Conservation (phyloP, 2,329 filamentous ascomycete genomes). For the Paramyrothecium roridum region DNA sequence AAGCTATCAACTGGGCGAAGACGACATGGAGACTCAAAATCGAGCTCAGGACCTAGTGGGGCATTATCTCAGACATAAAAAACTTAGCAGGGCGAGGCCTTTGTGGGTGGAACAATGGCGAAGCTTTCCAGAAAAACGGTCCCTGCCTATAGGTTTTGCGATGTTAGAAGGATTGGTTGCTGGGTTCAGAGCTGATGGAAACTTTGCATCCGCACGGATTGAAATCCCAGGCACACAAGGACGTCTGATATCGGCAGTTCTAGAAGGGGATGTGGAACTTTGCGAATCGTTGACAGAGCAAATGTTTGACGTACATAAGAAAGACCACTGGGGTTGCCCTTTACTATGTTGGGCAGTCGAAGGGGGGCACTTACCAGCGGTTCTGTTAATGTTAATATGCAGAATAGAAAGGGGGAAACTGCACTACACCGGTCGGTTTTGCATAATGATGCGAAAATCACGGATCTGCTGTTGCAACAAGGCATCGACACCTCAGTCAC, state of each 20-base stretch:
- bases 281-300: not conserved
- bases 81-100: not conserved
- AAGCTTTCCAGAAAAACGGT: not conserved
- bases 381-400: not conserved
- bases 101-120: not conserved
- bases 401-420: not conserved
- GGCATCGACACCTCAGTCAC: not conserved
- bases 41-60: not conserved
- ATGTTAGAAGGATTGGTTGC: not conserved
- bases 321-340: not conserved
- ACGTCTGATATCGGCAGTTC: not conserved
- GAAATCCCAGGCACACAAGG: not conserved
- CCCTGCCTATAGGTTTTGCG: not conserved
- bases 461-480: not conserved
- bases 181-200: not conserved
- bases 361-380: not conserved
- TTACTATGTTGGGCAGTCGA: not conserved
- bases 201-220: not conserved
- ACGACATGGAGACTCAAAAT: not conserved
- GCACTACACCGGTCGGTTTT: not conserved
- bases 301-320: not conserved
- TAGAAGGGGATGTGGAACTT: not conserved
- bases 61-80: not conserved
- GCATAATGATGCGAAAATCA: not conserved
- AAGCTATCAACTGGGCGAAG: not conserved